Conservation (phyloP, 2,329 filamentous ascomycete species). For the Fonsecaea erecta region DNA sequence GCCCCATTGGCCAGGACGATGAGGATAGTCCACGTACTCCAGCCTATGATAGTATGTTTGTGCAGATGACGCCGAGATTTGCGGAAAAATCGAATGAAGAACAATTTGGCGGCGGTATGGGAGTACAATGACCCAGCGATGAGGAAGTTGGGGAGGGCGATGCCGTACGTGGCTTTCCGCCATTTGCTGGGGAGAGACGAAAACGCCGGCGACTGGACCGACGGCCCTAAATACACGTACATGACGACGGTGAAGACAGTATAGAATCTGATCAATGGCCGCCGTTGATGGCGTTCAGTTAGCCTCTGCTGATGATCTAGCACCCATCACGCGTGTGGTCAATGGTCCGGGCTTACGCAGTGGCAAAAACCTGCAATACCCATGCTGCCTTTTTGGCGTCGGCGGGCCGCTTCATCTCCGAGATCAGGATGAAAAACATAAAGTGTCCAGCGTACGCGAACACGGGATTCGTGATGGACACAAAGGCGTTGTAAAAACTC, state of each 20-base stretch:
- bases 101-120: slow-evolving; percentile 58
- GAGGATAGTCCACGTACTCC: slow-evolving; percentile 54
- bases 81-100: slow-evolving; percentile 39
- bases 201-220: slow-evolving; percentile 55
- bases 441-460: slow-evolving; percentile 60
- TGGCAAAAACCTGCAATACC: slow-evolving; percentile 56
- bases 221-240: slow-evolving; percentile 56
- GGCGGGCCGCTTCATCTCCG: slow-evolving; percentile 57
- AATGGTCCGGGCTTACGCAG: slow-evolving; percentile 36
- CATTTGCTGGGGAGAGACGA: slow-evolving; percentile 52
- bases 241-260: slow-evolving; percentile 56
- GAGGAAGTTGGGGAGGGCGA: slow-evolving; percentile 52
- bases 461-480: slow-evolving; percentile 58
- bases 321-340: background rate
- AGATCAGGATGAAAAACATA: slow-evolving; percentile 61
- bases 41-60: slow-evolving; percentile 54
- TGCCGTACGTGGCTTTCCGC: slow-evolving; percentile 58
- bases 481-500: slow-evolving; percentile 52
- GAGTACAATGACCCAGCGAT: slow-evolving; percentile 57
- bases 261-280: slow-evolving; percentile 47
- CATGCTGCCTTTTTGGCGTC: slow-evolving; percentile 60
- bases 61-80: slow-evolving; percentile 48
- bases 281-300: background rate
- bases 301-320: background rate
- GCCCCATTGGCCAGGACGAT: slow-evolving; percentile 54